Conservation (phyloP, 1,284 basidiomycete species). For the Ustilago curta region DNA sequence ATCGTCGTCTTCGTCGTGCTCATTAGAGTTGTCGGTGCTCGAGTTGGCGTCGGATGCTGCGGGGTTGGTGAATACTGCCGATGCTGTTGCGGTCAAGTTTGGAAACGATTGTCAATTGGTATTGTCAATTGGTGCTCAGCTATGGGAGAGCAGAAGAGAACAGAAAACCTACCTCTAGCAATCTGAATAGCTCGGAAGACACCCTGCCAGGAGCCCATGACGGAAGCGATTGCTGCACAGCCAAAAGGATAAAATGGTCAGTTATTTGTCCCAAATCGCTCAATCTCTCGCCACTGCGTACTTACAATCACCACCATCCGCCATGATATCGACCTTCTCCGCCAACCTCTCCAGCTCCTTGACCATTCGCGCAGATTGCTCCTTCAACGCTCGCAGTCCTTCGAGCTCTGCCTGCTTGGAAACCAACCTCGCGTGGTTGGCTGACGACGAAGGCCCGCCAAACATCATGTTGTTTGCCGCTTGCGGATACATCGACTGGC, state of each 20-base stretch:
- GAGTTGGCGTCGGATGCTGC: neutral
- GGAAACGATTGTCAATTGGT: neutral
- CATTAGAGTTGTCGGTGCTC: conserved; percentile 27
- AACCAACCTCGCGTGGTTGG: conserved; percentile 49
- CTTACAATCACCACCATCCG: conserved; percentile 61
- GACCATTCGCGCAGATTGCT: conserved; percentile 61
- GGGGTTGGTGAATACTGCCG: conserved; percentile 31
- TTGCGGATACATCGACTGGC: conserved; percentile 47
- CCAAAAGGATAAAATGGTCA: neutral
- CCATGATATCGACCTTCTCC: conserved; percentile 62
- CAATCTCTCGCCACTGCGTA: neutral
- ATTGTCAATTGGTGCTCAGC: neutral
- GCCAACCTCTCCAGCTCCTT: conserved; percentile 60
- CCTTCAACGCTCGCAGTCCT: conserved; percentile 58
- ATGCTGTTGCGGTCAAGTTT: conserved; percentile 17
- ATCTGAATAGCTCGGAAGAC: conserved; percentile 67
- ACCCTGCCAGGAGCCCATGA: conserved; percentile 65
- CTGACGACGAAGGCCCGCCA: conserved; percentile 46
- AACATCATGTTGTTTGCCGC: conserved; percentile 38
- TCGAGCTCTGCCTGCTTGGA: conserved; percentile 66
- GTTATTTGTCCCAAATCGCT: neutral
- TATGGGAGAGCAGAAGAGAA: neutral
- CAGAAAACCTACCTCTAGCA: conserved; percentile 52
- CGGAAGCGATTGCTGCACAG: conserved; percentile 60
- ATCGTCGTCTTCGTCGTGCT: conserved; percentile 38